Base-by-base conservation (phyloP, 2,329 filamentous ascomycete species). In the Alternaria sp. region DNA sequence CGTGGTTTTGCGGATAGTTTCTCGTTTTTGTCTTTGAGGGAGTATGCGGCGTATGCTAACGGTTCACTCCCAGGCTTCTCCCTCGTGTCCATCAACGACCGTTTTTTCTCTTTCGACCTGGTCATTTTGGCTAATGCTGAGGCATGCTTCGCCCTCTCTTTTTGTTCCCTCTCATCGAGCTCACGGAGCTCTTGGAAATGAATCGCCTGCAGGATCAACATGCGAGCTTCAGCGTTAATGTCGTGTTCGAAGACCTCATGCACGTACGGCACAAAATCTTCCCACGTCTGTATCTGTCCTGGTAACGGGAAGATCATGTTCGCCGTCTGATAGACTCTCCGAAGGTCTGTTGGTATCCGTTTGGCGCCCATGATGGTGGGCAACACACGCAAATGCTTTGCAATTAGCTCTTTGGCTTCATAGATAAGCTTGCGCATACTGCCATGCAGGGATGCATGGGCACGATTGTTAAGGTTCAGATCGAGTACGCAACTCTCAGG, bases 161-260 rank as follows among this genome's bases (percentile, higher is more conserved):
- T 28, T 17, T n/a, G 49, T 11, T n/a, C 25, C 10, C 12, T 55
- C 13, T 60, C 47, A 15, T 19, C 11, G 11, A 47, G 11, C 17
- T 52, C 49, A 8, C 12, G 13, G 15, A 63, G 47, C 25, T 66
- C 60, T 17, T 60, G 19, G 26, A 60, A 63, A 51, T 63, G 57
- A 5, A 63, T 57, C 6, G 63, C 60, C 47, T 63, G 63, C 6
- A 63, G 40, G 32, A 63, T 60, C 21, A 56, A n/a, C 12, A 60
- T 8, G n/a, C 61, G 52, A 25, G 32, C 21, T n/a, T 32, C 23
- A 11, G 54, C 15, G 26, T 50, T 59, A 6, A 23, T 19, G 21
- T 44, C 60, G 7, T 40, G 15, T 23, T 44, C 50, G 40, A 36
- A 62, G 12, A 30, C 13, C 13, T 36, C 50, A 4, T 50, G 11